Conservation (phyloP, 768 basidiomycete genomes). For the Boletales sp. region DNA sequence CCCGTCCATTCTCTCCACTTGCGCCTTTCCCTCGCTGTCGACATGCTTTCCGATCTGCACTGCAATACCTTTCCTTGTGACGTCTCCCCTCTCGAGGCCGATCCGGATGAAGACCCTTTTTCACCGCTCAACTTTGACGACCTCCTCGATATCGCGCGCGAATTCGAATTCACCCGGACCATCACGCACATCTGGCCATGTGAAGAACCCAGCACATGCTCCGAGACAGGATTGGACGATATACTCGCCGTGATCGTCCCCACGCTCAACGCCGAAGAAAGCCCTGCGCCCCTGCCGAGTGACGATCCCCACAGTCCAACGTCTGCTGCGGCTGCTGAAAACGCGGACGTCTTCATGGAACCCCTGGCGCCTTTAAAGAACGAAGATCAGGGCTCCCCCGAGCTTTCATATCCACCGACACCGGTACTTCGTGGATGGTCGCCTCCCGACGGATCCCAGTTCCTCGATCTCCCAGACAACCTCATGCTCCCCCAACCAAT, state of each 20-base stretch:
- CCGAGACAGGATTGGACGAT: slow-evolving; percentile 17
- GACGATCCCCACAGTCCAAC: not conserved
- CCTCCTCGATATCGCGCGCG: slow-evolving; percentile 27
- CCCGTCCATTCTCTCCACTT: not conserved
- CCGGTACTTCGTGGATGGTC: slow-evolving; percentile 22
- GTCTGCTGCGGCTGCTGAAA: not conserved
- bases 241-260: slow-evolving; percentile 12
- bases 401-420: not conserved
- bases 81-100: not conserved
- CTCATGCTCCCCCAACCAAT: slow-evolving; percentile 9
- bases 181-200: slow-evolving; percentile 19
- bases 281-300: not conserved
- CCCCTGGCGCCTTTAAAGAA: not conserved
- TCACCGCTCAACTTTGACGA: slow-evolving; percentile 21
- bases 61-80: slow-evolving; percentile 4
- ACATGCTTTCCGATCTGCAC: slow-evolving; percentile 23
- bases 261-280: slow-evolving; percentile 2
- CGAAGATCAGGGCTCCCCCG: slow-evolving; percentile 1
- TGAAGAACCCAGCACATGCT: slow-evolving; percentile 7
- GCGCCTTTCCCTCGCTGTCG: slow-evolving; percentile 4
- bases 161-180: slow-evolving; percentile 25
- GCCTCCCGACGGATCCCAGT: slow-evolving; percentile 23
- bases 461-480: slow-evolving; percentile 21
- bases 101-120: slow-evolving; percentile 1
- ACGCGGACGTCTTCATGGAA: not conserved